Conservation (phyloP, 352 stramenopile species). For the Phytophthora sojae region DNA sequence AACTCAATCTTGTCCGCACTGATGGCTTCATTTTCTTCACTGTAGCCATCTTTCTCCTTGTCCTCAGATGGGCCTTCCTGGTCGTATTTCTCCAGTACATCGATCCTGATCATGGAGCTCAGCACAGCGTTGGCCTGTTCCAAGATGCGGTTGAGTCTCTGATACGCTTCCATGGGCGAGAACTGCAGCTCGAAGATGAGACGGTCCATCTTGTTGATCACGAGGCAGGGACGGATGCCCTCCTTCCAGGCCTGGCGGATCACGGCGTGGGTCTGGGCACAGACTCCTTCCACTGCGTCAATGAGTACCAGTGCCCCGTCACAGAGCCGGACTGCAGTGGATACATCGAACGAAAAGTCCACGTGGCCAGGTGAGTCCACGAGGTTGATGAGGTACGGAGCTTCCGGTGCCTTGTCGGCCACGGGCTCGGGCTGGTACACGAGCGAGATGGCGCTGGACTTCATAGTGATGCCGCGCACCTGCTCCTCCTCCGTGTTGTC, state of each 20-base stretch:
- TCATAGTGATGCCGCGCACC: slow-evolving; percentile 97
- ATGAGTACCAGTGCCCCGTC: slow-evolving; percentile 95
- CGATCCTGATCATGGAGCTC: slow-evolving; percentile 82
- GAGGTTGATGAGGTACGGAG: slow-evolving; percentile 94
- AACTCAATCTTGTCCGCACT: slow-evolving; percentile 24
- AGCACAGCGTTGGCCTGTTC: slow-evolving; percentile 91
- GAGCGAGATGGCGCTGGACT: slow-evolving; percentile 95
- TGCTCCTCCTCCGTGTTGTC: slow-evolving; percentile 96
- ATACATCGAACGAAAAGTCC: slow-evolving; percentile 96
- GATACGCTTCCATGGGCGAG: slow-evolving; percentile 92
- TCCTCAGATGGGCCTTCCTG: slow-evolving; percentile 15
- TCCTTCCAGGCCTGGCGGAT: slow-evolving; percentile 95
- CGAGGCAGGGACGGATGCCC: slow-evolving; percentile 93
- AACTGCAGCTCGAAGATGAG: slow-evolving; percentile 95
- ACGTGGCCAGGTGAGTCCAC: slow-evolving; percentile 96
- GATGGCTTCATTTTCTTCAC: slow-evolving; percentile 24
- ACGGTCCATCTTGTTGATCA: slow-evolving; percentile 98
- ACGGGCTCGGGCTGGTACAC: slow-evolving; percentile 77
- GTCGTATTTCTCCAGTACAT: slow-evolving; percentile 81
- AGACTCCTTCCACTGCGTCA: slow-evolving; percentile 97
- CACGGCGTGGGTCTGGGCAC: slow-evolving; percentile 92
- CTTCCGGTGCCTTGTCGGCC: slow-evolving; percentile 30
- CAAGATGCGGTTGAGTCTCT: slow-evolving; percentile 92
- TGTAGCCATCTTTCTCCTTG: slow-evolving; percentile 13
- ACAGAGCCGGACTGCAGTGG: slow-evolving; percentile 95